These are phyloP conservation scores for Coemansia sp. DNA, from an alignment of 192 early-diverging fungal genomes.

Conservation along the genomic window DNA sequence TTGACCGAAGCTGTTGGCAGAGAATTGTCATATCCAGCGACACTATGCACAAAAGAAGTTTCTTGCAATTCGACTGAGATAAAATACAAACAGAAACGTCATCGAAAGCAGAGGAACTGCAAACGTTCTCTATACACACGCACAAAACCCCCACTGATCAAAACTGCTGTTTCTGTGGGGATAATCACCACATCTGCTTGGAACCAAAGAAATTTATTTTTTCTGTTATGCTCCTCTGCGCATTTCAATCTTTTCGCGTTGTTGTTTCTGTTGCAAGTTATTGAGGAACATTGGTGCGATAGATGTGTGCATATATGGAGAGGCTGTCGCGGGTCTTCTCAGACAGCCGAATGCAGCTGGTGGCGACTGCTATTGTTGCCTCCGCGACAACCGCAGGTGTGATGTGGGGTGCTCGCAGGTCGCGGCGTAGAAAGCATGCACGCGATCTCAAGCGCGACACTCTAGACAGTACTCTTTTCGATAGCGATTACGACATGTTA, in stretches of 20 bases:
- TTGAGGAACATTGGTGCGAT: not conserved
- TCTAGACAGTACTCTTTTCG: constrained; percentile 26
- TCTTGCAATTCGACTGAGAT: not conserved
- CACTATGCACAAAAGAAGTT: not conserved
- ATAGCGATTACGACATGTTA: constrained; percentile 8
- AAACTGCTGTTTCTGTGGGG: not conserved
- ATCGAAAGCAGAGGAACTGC: not conserved
- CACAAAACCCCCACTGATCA: not conserved
- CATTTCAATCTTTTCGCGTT: not conserved
- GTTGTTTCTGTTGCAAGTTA: not conserved
- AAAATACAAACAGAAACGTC: not conserved
- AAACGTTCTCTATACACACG: not conserved
- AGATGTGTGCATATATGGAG: constrained; percentile 32
- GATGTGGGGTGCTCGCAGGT: constrained; percentile 57
- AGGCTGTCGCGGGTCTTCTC: constrained; percentile 27
- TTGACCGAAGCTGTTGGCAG: not conserved
- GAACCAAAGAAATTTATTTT: not conserved
- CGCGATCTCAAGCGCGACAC: constrained; percentile 61
- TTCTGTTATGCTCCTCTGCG: not conserved
- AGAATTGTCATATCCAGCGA: not conserved
- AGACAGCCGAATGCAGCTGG: constrained; percentile 46
- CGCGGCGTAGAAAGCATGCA: constrained; percentile 50
- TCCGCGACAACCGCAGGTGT: constrained; percentile 62
- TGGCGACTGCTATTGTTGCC: constrained; percentile 61
- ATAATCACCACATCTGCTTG: not conserved